Percentiles rank a stretch among this genome's conserved stretches.
These are phyloP conservation scores for Tagetes patula DNA, from an alignment of 129 eudicot genomes.

Conservation along the genomic window DNA sequence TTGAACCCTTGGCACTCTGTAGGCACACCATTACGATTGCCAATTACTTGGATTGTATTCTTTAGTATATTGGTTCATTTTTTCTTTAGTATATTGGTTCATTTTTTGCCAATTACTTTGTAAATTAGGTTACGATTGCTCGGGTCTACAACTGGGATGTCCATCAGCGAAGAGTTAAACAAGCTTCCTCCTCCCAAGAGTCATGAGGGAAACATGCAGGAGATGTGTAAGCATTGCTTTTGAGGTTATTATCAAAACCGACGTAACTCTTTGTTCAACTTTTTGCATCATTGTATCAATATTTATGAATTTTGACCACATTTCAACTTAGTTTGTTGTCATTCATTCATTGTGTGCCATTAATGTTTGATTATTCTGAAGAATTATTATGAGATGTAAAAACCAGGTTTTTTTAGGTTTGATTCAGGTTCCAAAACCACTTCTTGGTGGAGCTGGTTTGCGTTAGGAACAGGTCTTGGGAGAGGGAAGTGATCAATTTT, in stretches of 20 bases:
- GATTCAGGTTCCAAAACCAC: too few species aligned
- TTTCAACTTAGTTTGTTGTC: conserved; percentile 30
- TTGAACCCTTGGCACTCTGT: too few species aligned
- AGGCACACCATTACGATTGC: too few species aligned
- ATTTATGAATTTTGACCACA: conserved; percentile 22
- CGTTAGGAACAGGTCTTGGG: too few species aligned
- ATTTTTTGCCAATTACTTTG: conserved; percentile 2
- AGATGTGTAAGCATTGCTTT: conserved; percentile 22
- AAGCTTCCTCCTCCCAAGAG: conserved; percentile 52
- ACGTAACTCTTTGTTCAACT: conserved; percentile 11
- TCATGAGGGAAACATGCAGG: conserved; percentile 38
- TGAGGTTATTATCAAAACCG: conserved; percentile 25
- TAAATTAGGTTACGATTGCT: conserved; percentile 84
- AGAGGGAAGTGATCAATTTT: too few species aligned
- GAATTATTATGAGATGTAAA: neutral
- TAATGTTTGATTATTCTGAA: conserved; percentile 15
- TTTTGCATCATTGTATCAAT: conserved; percentile 16
- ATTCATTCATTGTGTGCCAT: conserved; percentile 29
- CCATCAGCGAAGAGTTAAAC: conserved; percentile 75
- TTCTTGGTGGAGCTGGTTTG: too few species aligned
- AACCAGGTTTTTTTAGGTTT: too few species aligned
- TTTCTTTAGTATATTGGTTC: neutral
- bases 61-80: neutral
- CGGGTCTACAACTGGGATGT: conserved; percentile 99
- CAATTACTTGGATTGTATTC: neutral